Evolutionary conservation across 345 rosid species (phyloP).

Genomic region (Syzygium jambos): DNA sequence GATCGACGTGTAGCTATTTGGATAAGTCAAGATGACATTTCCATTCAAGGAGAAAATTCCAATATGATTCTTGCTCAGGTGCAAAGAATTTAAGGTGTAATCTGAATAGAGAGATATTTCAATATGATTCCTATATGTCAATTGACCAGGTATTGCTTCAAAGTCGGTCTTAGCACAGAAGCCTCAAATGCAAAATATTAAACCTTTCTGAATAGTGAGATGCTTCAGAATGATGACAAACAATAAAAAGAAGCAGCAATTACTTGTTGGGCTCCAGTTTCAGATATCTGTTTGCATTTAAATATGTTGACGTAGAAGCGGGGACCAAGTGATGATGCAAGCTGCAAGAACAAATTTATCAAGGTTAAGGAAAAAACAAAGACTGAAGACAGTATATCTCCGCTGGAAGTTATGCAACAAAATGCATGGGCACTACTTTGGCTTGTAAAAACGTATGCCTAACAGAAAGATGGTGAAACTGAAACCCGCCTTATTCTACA

Average conservation of each 20-base stretch:
- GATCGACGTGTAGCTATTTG: background rate
- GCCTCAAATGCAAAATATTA: background rate
- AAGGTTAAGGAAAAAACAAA: background rate
- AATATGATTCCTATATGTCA: background rate
- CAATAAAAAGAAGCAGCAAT: background rate
- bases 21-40: background rate
- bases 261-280: constrained; percentile 99
- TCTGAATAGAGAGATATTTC: background rate
- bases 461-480: background rate
- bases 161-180: background rate
- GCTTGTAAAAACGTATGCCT: background rate
- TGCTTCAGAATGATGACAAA: background rate
- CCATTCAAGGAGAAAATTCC: background rate
- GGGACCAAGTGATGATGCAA: constrained; percentile 97
- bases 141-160: background rate
- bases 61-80: background rate
- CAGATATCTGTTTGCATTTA: constrained; percentile 95
- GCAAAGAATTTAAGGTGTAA: background rate
- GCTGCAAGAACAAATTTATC: constrained; percentile 39
- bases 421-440: background rate
- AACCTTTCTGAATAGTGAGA: background rate
- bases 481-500: background rate
- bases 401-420: background rate
- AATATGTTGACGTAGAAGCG: constrained; percentile 89
- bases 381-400: background rate